Percentiles rank a stretch among this genome's conserved stretches.
Evolutionary conservation across 2,329 filamentous ascomycete genomes (phyloP).

Genomic region (Colletotrichum agaves): DNA sequence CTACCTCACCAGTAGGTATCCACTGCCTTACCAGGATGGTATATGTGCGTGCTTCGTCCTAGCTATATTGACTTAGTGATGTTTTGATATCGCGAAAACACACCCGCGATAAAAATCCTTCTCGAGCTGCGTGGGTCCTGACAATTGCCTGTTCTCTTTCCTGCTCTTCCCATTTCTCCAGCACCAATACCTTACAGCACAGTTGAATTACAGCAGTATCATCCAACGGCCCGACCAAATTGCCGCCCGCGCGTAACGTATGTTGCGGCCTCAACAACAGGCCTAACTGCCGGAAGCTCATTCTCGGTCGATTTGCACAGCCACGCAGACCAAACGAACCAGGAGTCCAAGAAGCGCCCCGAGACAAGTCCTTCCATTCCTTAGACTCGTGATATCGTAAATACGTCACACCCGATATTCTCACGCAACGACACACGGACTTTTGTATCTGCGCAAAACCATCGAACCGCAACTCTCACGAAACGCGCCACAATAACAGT

Average conservation of each 20-base stretch:
- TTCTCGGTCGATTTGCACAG: conserved; percentile 28
- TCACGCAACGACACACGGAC: conserved; percentile 4
- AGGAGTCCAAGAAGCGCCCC: conserved; percentile 25
- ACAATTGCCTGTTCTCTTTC: not conserved
- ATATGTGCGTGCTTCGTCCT: conserved; percentile 17
- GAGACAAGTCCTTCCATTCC: conserved; percentile 23
- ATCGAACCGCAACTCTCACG: conserved; percentile 1
- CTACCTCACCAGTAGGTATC: too few species aligned
- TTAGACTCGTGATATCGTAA: conserved; percentile 21
- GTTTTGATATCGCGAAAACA: conserved; percentile 7
- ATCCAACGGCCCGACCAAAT: conserved; percentile 29
- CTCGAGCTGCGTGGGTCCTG: not conserved
- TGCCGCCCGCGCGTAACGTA: conserved; percentile 11
- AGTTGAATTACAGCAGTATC: too few species aligned
- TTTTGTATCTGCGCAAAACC: not conserved
- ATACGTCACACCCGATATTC: conserved; percentile 33
- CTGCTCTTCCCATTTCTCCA: not conserved
- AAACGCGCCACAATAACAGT: conserved; percentile 1
- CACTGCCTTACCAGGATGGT: too few species aligned
- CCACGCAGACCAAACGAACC: conserved; percentile 25
- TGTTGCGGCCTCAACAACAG: not conserved
- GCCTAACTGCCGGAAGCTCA: conserved; percentile 7
- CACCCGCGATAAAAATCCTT: not conserved
- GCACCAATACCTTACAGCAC: not conserved
- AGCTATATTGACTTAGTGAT: not conserved